Conservation (phyloP, 75 land plant genomes). For the Isoetes taiwanensis region DNA sequence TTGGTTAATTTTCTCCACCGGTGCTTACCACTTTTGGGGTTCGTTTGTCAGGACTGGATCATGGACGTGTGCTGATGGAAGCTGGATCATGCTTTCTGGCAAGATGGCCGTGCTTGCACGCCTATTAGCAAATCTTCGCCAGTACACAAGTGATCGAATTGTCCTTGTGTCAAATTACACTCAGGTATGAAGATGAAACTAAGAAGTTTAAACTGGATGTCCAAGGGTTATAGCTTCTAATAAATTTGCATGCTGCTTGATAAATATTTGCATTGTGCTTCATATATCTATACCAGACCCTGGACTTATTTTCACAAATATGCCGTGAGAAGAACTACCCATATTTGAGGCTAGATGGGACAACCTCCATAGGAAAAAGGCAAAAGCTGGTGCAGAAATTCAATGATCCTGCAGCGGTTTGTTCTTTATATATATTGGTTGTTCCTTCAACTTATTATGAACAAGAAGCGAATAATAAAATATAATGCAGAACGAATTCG, state of each 20-base stretch:
- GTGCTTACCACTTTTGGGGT: background rate
- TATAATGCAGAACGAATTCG: slow-evolving; percentile 98
- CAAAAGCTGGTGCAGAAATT: slow-evolving; percentile 82
- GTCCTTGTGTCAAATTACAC: slow-evolving; percentile 98
- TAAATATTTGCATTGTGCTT: background rate
- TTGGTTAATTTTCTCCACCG: background rate
- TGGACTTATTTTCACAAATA: slow-evolving; percentile 89
- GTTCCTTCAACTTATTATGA: background rate
- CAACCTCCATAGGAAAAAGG: slow-evolving; percentile 80
- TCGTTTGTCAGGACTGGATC: slow-evolving; percentile 52
- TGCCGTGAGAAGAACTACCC: slow-evolving; percentile 96
- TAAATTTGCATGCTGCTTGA: background rate
- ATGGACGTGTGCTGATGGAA: slow-evolving; percentile 75
- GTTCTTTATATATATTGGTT: background rate
- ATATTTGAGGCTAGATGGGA: slow-evolving; percentile 86
- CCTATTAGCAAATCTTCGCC: slow-evolving; percentile 58
- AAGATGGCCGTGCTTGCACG: slow-evolving; percentile 95
- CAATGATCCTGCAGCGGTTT: slow-evolving; percentile 70
- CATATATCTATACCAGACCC: slow-evolving; percentile 40
- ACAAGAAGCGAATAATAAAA: too few relatives aligned
- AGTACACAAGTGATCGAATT: slow-evolving; percentile 83
- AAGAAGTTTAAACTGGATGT: too few relatives aligned
- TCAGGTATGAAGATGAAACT: too few relatives aligned
- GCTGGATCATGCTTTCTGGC: slow-evolving; percentile 90
- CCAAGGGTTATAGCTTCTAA: background rate